phyloP scores from a whole-genome alignment of 2,329 filamentous ascomycete species.

The Zasmidium cellare region DNA sequence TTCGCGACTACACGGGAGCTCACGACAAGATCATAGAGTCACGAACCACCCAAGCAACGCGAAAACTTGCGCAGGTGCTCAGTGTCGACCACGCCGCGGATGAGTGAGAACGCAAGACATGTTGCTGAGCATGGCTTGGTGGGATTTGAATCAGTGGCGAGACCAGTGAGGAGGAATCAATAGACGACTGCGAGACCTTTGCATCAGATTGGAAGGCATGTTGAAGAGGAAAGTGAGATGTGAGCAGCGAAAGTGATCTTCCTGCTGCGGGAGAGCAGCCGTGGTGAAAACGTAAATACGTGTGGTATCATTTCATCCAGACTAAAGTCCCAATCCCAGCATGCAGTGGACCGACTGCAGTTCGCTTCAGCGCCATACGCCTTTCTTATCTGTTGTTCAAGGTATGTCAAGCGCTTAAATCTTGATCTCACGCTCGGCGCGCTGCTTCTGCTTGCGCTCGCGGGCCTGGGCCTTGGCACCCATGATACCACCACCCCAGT shows the following conservation, averaged over 20 bases:
- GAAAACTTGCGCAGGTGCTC: no score
- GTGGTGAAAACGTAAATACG: slow-evolving; percentile 21
- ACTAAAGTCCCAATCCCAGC: slow-evolving; percentile 20
- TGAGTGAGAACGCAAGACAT: no score
- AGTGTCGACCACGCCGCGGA: no score
- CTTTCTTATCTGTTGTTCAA: slow-evolving; percentile 18
- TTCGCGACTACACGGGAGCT: no score
- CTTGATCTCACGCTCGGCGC: slow-evolving; percentile 92
- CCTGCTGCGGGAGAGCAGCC: slow-evolving; percentile 26
- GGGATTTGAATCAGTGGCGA: no score
- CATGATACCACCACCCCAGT: slow-evolving; percentile 99
- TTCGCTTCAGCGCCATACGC: slow-evolving; percentile 20
- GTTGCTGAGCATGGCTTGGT: no score
- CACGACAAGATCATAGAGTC: no score
- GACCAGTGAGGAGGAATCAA: no score
- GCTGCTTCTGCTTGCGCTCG: slow-evolving; percentile 88
- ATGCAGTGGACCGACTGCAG: slow-evolving; percentile 20
- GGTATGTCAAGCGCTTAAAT: slow-evolving; percentile 61
- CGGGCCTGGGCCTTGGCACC: slow-evolving; percentile 83
- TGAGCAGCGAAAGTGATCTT: neutral
- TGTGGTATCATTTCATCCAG: slow-evolving; percentile 24
- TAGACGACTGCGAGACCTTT: no score
- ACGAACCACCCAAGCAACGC: no score
- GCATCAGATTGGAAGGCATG: no score
- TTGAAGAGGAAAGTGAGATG: neutral